Percentiles rank a stretch among this genome's conserved stretches.
Evolutionary conservation across 805 yeast genomes (phyloP).

Genomic region (Blastobotrys attinorum): DNA sequence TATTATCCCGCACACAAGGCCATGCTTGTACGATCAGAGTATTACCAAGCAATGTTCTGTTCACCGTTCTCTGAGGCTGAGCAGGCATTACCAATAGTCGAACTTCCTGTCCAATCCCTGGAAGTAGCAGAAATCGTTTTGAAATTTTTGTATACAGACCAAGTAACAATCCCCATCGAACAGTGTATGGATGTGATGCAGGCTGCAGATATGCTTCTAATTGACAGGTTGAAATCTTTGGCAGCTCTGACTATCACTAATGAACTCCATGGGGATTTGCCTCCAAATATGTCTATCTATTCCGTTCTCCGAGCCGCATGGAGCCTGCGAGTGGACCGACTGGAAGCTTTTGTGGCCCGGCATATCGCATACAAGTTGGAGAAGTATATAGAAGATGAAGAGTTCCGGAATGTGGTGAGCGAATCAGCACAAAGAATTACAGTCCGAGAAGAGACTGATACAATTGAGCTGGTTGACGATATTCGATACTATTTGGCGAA

Average conservation of each 20-base stretch:
- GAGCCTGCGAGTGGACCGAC: conserved; percentile 54
- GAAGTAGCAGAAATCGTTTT: conserved; percentile 45
- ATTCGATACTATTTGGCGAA: conserved; percentile 53
- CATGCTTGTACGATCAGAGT: conserved; percentile 52
- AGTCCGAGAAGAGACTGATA: conserved; percentile 63
- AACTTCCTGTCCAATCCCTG: conserved; percentile 22
- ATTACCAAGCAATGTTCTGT: conserved; percentile 54
- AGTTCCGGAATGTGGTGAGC: conserved; percentile 33
- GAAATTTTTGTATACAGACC: conserved; percentile 53
- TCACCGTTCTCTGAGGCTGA: conserved; percentile 38
- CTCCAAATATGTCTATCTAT: not conserved
- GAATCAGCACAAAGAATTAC: conserved; percentile 51
- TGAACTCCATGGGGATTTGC: not conserved
- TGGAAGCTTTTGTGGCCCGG: conserved; percentile 58
- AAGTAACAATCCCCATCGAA: conserved; percentile 39
- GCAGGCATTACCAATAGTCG: conserved; percentile 6
- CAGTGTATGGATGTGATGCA: conserved; percentile 48
- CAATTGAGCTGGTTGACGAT: conserved; percentile 74
- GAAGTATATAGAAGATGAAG: conserved; percentile 31
- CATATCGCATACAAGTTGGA: conserved; percentile 45
- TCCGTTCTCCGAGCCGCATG: conserved; percentile 49
- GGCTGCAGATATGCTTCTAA: conserved; percentile 44
- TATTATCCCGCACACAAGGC: conserved; percentile 61
- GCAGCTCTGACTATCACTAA: conserved; percentile 46
- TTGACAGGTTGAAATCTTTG: conserved; percentile 58